phyloP scores from a whole-genome alignment of 2,329 filamentous ascomycete genomes.

The Arthrinium phaeospermum region DNA sequence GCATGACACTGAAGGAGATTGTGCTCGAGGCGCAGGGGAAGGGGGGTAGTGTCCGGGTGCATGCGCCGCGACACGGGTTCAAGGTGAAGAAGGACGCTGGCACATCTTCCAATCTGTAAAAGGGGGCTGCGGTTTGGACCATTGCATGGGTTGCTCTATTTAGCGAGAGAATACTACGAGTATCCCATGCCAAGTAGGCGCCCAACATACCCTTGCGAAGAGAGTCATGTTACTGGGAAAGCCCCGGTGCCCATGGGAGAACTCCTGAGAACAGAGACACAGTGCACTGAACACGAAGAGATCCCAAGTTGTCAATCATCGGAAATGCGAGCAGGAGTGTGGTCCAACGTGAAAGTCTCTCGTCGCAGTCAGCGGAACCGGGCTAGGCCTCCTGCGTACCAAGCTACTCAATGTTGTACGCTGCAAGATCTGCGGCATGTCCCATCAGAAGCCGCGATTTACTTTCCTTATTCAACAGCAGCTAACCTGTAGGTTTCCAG shows the following conservation, averaged over 20 bases:
- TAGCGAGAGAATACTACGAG: background rate
- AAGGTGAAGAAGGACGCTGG: conserved; percentile 45
- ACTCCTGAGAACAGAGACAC: no score
- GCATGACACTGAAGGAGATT: conserved; percentile 58
- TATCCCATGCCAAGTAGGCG: background rate
- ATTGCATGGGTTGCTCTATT: background rate
- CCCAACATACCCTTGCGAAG: background rate
- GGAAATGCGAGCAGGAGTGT: no score
- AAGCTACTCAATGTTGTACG: no score
- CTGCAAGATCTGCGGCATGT: background rate
- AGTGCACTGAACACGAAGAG: no score
- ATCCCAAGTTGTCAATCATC: no score
- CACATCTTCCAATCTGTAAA: conserved; percentile 2
- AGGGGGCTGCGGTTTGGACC: background rate
- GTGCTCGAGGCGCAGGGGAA: conserved; percentile 59
- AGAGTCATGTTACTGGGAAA: no score
- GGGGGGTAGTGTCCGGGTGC: conserved; percentile 56
- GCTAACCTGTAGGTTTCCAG: background rate
- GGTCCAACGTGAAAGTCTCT: no score
- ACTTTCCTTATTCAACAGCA: background rate
- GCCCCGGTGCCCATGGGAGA: no score
- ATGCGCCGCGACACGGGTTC: conserved; percentile 67
- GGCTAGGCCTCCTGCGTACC: no score
- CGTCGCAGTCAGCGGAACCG: no score
- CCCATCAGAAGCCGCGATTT: background rate